Evolutionary conservation across 1,139 yeast species (phyloP), one percentile per base, ranked within the genome.

Genomic region (Hanseniaspora sp.): DNA sequence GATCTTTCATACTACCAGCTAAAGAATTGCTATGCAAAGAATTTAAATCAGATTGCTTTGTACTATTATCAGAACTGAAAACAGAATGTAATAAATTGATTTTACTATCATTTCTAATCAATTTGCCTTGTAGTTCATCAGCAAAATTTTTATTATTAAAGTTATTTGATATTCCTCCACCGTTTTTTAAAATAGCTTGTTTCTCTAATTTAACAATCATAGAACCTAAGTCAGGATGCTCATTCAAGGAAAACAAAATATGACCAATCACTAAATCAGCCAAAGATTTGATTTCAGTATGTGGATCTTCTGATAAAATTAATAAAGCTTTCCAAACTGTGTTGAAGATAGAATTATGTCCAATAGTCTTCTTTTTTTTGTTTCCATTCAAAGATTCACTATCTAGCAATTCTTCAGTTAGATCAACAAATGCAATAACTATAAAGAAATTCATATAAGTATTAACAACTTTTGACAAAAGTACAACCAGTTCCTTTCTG

Each of bases 281-380:
- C 58, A 79, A 73, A 55, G 78, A 78, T 56, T 79, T 82, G 9
- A 90, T 90, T 67, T 88, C 96, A 45, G 78, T 72, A 66, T 84
- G 94, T 0, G 98, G 96, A 67, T 92, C 99, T 60, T 85, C 94
- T 1, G 95, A 78, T 43, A 88, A 70, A 49, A 87, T 80, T 52
- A 94, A 71, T 39, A 92, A 68, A 0, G 94, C 82, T 60, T 87
- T 84, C 96, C 97, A 92, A 17, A 85, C 77, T 1, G 95, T 84
- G 56, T 87, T 79, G 66, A 83, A 87, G n/a, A 87, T 77, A 0
- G 95, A 83, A 1, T 95, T 95, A 64, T 86, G 85, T 0, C 73
- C 71, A 0, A 95, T 84, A 0, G 88, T 88, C 0, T 82, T 78
- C 56, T 71, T 74, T 61, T 77, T 76, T 56, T 84, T 72, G 58